Percentiles rank a stretch among this genome's conserved stretches.
Conservation (phyloP, 257 asterid species). For the Vinca minor region DNA sequence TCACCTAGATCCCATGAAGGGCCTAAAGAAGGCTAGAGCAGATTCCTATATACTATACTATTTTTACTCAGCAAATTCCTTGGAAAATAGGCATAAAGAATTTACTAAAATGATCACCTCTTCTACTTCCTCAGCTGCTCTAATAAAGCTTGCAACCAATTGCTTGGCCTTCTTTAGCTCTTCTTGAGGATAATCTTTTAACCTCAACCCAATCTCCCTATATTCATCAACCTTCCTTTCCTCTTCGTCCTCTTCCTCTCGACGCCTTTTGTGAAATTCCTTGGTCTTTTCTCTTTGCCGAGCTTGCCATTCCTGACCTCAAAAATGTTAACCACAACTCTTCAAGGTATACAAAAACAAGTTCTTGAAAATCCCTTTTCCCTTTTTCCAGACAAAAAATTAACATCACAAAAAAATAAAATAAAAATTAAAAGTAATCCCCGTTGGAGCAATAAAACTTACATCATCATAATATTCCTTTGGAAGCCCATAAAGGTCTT, state of each 20-base stretch:
- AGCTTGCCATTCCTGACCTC: constrained; percentile 93
- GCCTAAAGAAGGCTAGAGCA: not conserved
- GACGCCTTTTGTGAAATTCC: constrained; percentile 53
- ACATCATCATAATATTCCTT: constrained; percentile 83
- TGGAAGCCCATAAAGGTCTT: constrained; percentile 59
- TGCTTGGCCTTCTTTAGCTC: constrained; percentile 72
- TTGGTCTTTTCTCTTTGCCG: constrained; percentile 82
- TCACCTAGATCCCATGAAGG: not conserved
- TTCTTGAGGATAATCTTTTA: constrained; percentile 64
- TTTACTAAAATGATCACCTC: constrained; percentile 44
- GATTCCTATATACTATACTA: too few species aligned
- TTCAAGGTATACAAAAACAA: too few species aligned
- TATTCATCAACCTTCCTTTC: constrained; percentile 74
- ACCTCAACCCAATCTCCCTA: constrained; percentile 56
- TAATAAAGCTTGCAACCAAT: constrained; percentile 75
- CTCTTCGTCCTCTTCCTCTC: constrained; percentile 78
- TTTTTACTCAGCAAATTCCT: too few species aligned
- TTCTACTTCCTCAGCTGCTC: constrained; percentile 91
- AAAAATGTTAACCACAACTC: constrained; percentile 23
- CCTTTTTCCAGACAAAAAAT: too few species aligned
- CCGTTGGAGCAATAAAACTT: too few species aligned
- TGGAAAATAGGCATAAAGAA: not conserved
- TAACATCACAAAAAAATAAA: constrained; percentile 13
- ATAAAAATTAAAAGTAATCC: constrained; percentile 30
- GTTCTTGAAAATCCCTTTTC: too few species aligned